Percentiles rank a stretch among this genome's conserved stretches.
phyloP scores from a whole-genome alignment of 2,329 filamentous ascomycete species.

The Paramyrothecium sp. region DNA sequence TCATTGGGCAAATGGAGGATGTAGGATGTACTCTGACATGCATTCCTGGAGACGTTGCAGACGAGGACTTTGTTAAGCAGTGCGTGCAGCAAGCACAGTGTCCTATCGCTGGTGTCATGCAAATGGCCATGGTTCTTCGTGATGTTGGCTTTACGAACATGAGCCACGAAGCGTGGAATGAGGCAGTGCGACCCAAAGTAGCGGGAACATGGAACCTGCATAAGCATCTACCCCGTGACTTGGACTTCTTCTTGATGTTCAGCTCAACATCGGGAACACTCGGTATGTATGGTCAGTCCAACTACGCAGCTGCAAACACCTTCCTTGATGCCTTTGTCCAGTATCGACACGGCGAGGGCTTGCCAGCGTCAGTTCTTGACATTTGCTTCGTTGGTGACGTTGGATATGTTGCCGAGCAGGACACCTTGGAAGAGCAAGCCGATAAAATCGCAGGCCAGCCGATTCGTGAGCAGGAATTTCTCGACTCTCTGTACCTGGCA shows the following conservation, averaged over 20 bases:
- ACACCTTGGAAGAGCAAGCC: neutral
- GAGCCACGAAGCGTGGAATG: neutral
- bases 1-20: neutral
- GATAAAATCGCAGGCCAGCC: conserved; percentile 1
- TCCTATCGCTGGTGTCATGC: neutral
- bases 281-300: neutral
- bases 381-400: conserved; percentile 7
- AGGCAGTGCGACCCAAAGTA: neutral
- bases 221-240: neutral
- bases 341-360: neutral
- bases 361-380: conserved; percentile 9
- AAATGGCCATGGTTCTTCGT: neutral
- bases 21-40: neutral
- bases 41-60: neutral
- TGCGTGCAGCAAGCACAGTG: neutral
- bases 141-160: neutral
- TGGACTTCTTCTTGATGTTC: neutral
- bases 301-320: neutral
- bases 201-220: neutral
- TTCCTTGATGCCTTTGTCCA: neutral
- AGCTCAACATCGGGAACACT: neutral
- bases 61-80: neutral
- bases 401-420: conserved; percentile 3
- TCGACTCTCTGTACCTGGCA: conserved; percentile 5
- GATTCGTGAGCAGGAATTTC: conserved; percentile 10